Conservation (phyloP, 108 stramenopile genomes). For the Skeletonema potamos region DNA sequence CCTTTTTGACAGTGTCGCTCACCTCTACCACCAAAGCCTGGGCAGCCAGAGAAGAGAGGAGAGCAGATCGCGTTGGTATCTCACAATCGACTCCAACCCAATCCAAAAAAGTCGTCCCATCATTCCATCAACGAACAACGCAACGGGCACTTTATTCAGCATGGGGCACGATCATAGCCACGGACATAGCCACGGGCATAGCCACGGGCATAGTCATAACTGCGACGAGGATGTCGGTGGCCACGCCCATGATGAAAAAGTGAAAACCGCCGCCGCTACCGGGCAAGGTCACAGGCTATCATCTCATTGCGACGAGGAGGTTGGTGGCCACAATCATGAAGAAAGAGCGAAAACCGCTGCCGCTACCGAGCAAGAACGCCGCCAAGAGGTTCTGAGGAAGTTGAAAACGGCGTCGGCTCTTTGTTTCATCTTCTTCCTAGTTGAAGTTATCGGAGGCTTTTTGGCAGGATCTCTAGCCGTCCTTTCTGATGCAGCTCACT, state of each 20-base stretch:
- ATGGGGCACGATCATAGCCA: constrained; percentile 21
- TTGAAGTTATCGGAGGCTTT: constrained; percentile 80
- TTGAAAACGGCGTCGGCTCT: constrained; percentile 65
- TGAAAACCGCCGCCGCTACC: neutral
- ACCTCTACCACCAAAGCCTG: too few relatives aligned
- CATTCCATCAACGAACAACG: too few relatives aligned
- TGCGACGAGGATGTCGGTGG: too few relatives aligned
- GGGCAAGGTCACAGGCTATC: too few relatives aligned
- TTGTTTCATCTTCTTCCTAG: constrained; percentile 66
- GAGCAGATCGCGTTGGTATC: too few relatives aligned
- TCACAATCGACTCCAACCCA: too few relatives aligned
- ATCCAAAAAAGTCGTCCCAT: too few relatives aligned
- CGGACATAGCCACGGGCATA: neutral
- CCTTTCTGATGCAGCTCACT: constrained; percentile 87
- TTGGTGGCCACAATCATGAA: neutral
- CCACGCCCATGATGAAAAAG: too few relatives aligned
- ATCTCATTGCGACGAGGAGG: constrained; percentile 10
- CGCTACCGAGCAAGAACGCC: constrained; percentile 28
- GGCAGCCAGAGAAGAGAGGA: too few relatives aligned
- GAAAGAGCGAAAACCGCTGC: neutral
- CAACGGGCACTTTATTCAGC: too few relatives aligned
- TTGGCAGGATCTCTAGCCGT: constrained; percentile 79
- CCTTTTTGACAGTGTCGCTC: too few relatives aligned
- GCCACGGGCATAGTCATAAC: neutral
- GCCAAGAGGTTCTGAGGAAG: constrained; percentile 56